Conservation (phyloP, 2,329 filamentous ascomycete genomes). For the Emmonsiellopsis sp. region DNA sequence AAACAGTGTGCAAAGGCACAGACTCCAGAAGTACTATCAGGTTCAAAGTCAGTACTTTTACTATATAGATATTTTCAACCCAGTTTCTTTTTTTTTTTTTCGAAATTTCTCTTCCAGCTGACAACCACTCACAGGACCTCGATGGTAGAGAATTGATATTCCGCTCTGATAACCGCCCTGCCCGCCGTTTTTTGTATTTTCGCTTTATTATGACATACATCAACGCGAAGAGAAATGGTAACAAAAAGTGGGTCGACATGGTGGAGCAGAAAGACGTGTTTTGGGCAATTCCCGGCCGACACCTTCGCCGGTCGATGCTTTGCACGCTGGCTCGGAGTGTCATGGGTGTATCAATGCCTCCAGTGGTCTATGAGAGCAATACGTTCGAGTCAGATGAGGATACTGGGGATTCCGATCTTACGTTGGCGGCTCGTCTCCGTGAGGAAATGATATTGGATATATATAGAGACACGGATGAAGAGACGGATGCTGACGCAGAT, state of each 20-base stretch:
- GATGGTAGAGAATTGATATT: constrained; percentile 9
- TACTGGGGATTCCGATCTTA: too few species aligned
- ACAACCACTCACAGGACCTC: neutral
- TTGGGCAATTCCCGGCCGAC: neutral
- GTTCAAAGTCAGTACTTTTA: too few species aligned
- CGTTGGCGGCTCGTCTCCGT: too few species aligned
- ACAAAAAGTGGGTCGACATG: neutral
- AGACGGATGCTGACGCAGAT: too few species aligned
- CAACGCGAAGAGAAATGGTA: neutral
- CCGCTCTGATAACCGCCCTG: constrained; percentile 9
- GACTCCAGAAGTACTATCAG: too few species aligned
- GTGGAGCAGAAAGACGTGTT: neutral
- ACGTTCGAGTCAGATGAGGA: neutral
- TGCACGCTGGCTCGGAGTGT: neutral
- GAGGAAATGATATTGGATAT: too few species aligned
- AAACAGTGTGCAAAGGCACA: too few species aligned
- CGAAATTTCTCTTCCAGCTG: too few species aligned
- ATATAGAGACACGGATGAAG: too few species aligned
- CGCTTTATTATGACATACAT: constrained; percentile 13
- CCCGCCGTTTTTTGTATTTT: constrained; percentile 13
- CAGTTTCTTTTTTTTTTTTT: too few species aligned
- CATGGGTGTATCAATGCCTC: neutral
- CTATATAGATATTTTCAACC: neutral
- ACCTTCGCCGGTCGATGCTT: neutral
- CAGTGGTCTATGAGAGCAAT: neutral